Conservation (phyloP, 441 rosid genomes). For the Biscutella laevigata region DNA sequence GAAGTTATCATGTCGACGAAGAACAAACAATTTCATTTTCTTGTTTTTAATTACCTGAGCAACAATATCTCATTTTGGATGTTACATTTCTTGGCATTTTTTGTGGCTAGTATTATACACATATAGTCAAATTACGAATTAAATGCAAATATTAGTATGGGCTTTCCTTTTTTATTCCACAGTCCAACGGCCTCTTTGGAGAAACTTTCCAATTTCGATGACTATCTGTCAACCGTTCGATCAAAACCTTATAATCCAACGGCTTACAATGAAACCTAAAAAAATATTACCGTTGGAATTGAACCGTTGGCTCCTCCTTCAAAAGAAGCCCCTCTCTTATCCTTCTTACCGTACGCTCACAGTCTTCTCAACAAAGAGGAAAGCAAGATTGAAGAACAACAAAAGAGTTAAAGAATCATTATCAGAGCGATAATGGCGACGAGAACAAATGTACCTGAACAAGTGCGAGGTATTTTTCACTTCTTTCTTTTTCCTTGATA, state of each 20-base stretch:
- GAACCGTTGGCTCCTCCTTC: constrained; percentile 41
- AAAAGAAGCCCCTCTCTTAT: constrained; percentile 33
- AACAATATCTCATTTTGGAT: too few relatives aligned
- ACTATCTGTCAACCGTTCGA: constrained; percentile 13
- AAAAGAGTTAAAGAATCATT: constrained; percentile 1
- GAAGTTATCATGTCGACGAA: too few relatives aligned
- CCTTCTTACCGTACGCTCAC: neutral
- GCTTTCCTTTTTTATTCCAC: constrained; percentile 2
- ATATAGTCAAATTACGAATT: neutral
- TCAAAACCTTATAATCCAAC: constrained; percentile 38
- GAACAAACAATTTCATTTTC: too few relatives aligned
- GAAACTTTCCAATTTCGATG: neutral
- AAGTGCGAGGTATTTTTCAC: constrained; percentile 17
- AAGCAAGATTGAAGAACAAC: neutral
- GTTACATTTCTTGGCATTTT: neutral
- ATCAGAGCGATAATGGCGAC: constrained; percentile 20
- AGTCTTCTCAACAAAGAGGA: constrained; percentile 10
- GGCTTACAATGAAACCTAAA: constrained; percentile 20
- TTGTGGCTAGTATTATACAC: neutral
- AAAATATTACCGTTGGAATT: constrained; percentile 62
- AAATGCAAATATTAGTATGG: neutral
- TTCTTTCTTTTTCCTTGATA: neutral
- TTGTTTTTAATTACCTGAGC: too few relatives aligned
- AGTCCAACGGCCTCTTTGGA: constrained; percentile 16
- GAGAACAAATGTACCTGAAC: constrained; percentile 26